A percentile compares a stretch with the other conserved stretches of the same genome.
Evolutionary conservation across 495 filamentous ascomycete genomes (phyloP).

Genomic region (Trichocladium antarcticum): DNA sequence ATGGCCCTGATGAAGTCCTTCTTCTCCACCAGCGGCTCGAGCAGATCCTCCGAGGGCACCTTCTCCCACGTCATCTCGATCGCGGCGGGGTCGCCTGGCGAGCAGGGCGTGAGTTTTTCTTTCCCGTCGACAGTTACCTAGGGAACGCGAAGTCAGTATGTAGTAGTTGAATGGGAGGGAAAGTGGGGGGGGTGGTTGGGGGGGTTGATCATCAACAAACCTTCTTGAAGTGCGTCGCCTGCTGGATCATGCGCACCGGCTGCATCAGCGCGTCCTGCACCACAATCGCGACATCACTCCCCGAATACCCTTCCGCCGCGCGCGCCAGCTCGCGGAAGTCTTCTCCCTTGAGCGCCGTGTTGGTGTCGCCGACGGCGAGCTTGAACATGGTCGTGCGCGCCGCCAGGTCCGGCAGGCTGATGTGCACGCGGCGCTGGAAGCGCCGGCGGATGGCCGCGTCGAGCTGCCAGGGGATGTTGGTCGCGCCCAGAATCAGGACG

Average conservation of each 20-base stretch:
- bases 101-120: slow-evolving; percentile 82
- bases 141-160: background rate
- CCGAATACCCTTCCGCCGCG: slow-evolving; percentile 85
- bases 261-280: slow-evolving; percentile 98
- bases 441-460: slow-evolving; percentile 95
- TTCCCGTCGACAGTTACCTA: slow-evolving; percentile 62
- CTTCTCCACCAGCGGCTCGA: slow-evolving; percentile 74
- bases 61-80: slow-evolving; percentile 90
- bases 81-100: slow-evolving; percentile 75
- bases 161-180: no score
- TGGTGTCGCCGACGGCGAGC: slow-evolving; percentile 79
- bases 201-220: slow-evolving; percentile 34
- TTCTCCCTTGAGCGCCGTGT: slow-evolving; percentile 65
- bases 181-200: background rate
- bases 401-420: slow-evolving; percentile 76
- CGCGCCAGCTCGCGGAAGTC: slow-evolving; percentile 73
- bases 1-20: slow-evolving; percentile 95
- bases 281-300: slow-evolving; percentile 90
- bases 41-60: slow-evolving; percentile 66
- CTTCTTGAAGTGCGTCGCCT: slow-evolving; percentile 95
- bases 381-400: slow-evolving; percentile 97
- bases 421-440: slow-evolving; percentile 94
- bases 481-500: slow-evolving; percentile 89
- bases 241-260: slow-evolving; percentile 93
- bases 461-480: slow-evolving; percentile 98